Percentiles rank a stretch among this genome's conserved stretches.
Evolutionary conservation across 352 stramenopile genomes (phyloP).

Genomic region (Globisporangium sylvaticum): DNA sequence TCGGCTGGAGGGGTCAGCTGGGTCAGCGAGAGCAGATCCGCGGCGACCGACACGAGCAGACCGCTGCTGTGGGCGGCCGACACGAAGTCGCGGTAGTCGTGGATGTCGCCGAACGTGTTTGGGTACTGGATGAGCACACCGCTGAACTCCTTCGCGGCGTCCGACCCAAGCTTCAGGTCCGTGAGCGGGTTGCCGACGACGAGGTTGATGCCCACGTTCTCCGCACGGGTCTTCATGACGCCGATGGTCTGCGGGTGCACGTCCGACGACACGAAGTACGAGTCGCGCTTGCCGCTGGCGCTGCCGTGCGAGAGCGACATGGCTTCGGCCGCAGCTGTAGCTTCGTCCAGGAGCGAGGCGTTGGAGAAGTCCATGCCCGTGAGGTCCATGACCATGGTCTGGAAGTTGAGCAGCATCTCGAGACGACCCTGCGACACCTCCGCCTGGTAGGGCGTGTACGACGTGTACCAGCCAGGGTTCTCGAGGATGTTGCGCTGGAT

Average conservation of each 20-base stretch:
- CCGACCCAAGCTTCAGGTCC: slow-evolving; percentile 79
- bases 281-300: slow-evolving; percentile 92
- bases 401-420: slow-evolving; percentile 99
- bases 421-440: slow-evolving; percentile 99
- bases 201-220: slow-evolving; percentile 91
- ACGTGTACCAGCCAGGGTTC: slow-evolving; percentile 99
- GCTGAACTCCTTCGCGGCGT: slow-evolving; percentile 84
- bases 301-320: slow-evolving; percentile 95
- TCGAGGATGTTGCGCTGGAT: slow-evolving; percentile 98
- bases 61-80: slow-evolving; percentile 77
- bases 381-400: slow-evolving; percentile 97
- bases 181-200: slow-evolving; percentile 85
- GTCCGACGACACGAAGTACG: slow-evolving; percentile 96
- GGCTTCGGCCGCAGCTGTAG: slow-evolving; percentile 97
- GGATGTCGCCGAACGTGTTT: slow-evolving; percentile 95
- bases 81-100: slow-evolving; percentile 92
- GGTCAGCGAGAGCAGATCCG: slow-evolving; percentile 95
- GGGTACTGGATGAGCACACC: slow-evolving; percentile 98
- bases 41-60: slow-evolving; percentile 94
- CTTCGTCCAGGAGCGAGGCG: slow-evolving; percentile 97
- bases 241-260: slow-evolving; percentile 90
- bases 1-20: slow-evolving; percentile 93
- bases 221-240: slow-evolving; percentile 92
- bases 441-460: slow-evolving; percentile 98
- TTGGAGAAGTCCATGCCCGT: slow-evolving; percentile 97